Base-by-base conservation (phyloP, 2,329 filamentous ascomycete genomes). In the Tolypocladium album region DNA sequence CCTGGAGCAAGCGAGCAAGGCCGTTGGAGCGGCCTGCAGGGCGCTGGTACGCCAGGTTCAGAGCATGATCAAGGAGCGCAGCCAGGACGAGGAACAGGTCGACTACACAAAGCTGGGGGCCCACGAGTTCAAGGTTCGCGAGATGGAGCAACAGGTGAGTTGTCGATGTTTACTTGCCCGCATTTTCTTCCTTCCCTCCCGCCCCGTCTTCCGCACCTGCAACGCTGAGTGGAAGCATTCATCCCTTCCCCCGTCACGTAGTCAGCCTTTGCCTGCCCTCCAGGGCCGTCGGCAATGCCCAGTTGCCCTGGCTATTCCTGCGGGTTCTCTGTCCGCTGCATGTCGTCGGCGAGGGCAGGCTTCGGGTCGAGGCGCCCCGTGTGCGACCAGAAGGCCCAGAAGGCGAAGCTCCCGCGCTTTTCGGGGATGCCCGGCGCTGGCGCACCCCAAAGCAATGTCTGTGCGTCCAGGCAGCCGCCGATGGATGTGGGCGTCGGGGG, bases 81-180 rank as follows among this genome's bases (percentile, higher is more conserved):
- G 90, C 71, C 82, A 84, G 66, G 90, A 91, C 63, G 90, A 93
- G 42, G 92, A 96, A 59, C 80, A 83, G 57, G 86, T 95, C 27
- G 94, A 99, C 74, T 99, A 97, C 75, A 81, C 83, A 52, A 90
- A 92, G 77, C 79, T 99, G 55, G 92, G 90, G 63, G 86, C 88
- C 39, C 93, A 97, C 75, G 94, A 99, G 78, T 97, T 99, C 81
- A 99, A 99, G 82, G 92, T 97, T 58, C 84, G 88, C 68, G 92
- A 99, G 78, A 99, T 99, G 94, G 94, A 99, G 78, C 94, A 99
- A 72, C 94, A 99, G 89, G 92, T 96, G 81, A 70, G 74, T 70
- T 52, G 12, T 22, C 40, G 43, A 62, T 1, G 22, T 56, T 83
- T 81, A 53, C 42, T 57, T 42, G 24, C 8, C 50, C 50, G 27